Evolutionary conservation across 2,329 filamentous ascomycete genomes (phyloP).

Genomic region (Cercospora nicotianae): DNA sequence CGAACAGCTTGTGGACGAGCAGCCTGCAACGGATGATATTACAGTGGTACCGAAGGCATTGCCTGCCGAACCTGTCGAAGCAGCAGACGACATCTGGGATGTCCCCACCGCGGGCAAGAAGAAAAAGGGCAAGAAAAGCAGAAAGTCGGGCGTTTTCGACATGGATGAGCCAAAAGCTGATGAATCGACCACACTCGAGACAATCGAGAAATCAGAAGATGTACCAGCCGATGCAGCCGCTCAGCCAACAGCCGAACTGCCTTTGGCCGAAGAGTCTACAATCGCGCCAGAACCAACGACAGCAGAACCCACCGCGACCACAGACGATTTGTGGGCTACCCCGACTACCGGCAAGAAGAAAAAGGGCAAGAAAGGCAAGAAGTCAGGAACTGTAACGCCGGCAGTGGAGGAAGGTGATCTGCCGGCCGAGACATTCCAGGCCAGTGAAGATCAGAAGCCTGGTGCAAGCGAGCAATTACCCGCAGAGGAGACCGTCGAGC

Average conservation of each 20-base stretch:
- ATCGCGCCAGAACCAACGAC: not conserved
- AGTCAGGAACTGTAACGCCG: slow-evolving; percentile 26
- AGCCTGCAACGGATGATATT: not conserved
- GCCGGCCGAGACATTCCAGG: not conserved
- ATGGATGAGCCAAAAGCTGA: not conserved
- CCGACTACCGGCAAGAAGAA: slow-evolving; percentile 38
- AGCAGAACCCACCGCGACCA: not conserved
- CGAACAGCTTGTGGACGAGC: not conserved
- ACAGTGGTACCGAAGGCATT: not conserved
- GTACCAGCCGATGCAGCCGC: not conserved
- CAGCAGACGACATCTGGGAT: slow-evolving; percentile 26
- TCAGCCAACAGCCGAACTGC: not conserved
- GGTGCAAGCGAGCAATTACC: not conserved
- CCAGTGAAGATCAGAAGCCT: not conserved
- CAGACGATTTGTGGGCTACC: slow-evolving; percentile 28
- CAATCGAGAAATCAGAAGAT: not conserved
- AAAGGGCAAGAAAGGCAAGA: slow-evolving; percentile 47
- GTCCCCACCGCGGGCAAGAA: slow-evolving; percentile 35
- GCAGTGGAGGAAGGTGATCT: slow-evolving; percentile 28
- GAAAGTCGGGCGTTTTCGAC: not conserved
- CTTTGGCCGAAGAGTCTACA: not conserved
- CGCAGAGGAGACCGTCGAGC: not conserved
- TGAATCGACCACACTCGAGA: not conserved
- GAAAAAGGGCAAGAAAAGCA: slow-evolving; percentile 38
- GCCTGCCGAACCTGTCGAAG: not conserved